These are phyloP conservation scores for Boletus sensibilis DNA, from an alignment of 768 basidiomycete species.

Conservation along the genomic window DNA sequence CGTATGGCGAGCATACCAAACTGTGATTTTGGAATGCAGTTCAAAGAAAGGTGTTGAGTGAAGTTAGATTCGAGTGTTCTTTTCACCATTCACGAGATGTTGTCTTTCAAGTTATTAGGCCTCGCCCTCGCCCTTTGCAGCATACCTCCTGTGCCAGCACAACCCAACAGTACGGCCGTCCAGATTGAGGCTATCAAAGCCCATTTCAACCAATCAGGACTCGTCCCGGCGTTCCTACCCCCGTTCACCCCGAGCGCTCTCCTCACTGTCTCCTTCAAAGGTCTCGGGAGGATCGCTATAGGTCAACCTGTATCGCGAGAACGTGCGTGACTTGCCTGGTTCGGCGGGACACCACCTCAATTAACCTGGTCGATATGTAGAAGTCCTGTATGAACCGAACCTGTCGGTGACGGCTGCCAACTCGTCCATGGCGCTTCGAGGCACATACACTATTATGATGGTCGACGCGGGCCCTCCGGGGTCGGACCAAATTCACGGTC, in stretches of 20 bases:
- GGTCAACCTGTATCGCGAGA: constrained; percentile 59
- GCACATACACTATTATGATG: constrained; percentile 69
- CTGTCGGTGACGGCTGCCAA: constrained; percentile 53
- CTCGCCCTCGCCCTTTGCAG: constrained; percentile 38
- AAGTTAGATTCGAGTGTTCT: neutral
- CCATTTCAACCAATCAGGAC: constrained; percentile 57
- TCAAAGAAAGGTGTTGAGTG: neutral
- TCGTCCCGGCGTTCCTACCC: constrained; percentile 62
- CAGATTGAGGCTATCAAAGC: constrained; percentile 63
- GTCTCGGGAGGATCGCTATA: constrained; percentile 48
- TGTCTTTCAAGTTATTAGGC: constrained; percentile 6
- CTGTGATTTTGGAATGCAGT: constrained; percentile 17
- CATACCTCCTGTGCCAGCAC: constrained; percentile 43
- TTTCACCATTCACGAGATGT: constrained; percentile 13
- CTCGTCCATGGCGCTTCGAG: constrained; percentile 43
- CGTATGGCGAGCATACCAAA: constrained; percentile 22
- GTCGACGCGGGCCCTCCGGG: constrained; percentile 72
- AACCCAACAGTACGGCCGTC: constrained; percentile 41
- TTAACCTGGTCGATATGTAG: constrained; percentile 35
- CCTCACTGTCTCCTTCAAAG: constrained; percentile 50
- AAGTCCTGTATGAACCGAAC: constrained; percentile 53
- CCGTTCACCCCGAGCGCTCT: constrained; percentile 62
- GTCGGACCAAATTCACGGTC: constrained; percentile 51
- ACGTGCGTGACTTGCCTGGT: constrained; percentile 41
- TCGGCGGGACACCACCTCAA: neutral